These are phyloP conservation scores for Penicillium cosmopolitanum DNA, from an alignment of 495 filamentous ascomycete genomes.

Conservation along the genomic window DNA sequence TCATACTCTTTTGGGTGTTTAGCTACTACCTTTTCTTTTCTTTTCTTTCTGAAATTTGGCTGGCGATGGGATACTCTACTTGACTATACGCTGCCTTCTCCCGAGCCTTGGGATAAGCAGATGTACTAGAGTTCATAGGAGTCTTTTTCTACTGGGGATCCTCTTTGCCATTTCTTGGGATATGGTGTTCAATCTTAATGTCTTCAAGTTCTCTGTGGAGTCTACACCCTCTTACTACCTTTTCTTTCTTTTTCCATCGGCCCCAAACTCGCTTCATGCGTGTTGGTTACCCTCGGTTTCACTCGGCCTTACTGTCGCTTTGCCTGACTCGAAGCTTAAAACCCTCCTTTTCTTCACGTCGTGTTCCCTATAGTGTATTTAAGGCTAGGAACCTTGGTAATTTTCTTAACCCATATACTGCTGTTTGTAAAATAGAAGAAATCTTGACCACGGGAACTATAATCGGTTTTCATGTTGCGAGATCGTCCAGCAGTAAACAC, in stretches of 20 bases:
- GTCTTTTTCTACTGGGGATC: neutral
- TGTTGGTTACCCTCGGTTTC: too few relatives aligned
- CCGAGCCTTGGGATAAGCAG: conserved; percentile 1
- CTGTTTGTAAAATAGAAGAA: too few relatives aligned
- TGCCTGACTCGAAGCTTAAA: too few relatives aligned
- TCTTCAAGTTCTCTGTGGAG: neutral
- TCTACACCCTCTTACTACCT: neutral
- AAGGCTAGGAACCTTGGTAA: too few relatives aligned
- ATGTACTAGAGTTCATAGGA: conserved; percentile 8
- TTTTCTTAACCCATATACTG: too few relatives aligned
- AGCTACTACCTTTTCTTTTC: conserved; percentile 15
- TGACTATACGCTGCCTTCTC: neutral
- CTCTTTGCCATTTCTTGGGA: neutral
- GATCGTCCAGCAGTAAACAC: too few relatives aligned
- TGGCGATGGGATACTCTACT: neutral
- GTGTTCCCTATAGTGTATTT: too few relatives aligned
- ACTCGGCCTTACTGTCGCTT: too few relatives aligned
- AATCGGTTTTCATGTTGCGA: too few relatives aligned
- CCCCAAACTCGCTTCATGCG: too few relatives aligned
- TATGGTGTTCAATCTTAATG: neutral
- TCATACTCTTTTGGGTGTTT: conserved; percentile 20
- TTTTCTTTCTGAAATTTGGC: conserved; percentile 13
- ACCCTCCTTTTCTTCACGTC: too few relatives aligned
- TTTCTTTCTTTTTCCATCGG: neutral
- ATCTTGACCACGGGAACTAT: too few relatives aligned